phyloP scores from a whole-genome alignment of 805 yeast genomes.

The Phaffomyces antillensis region DNA sequence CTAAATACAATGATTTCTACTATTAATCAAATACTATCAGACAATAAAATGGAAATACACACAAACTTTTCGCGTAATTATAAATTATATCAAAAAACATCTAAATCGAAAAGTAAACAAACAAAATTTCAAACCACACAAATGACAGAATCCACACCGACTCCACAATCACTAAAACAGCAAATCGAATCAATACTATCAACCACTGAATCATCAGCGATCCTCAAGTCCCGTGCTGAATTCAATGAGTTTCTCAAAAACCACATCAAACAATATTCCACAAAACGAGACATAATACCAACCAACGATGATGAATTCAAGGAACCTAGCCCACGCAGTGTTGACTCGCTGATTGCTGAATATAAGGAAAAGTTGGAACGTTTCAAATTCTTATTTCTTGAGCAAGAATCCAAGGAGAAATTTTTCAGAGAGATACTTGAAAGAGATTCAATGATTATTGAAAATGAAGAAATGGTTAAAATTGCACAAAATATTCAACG shows the following conservation, averaged over 20 bases:
- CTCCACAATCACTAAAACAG: too few species aligned
- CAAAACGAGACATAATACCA: background rate
- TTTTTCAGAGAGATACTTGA: slow-evolving; percentile 47
- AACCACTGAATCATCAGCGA: too few species aligned
- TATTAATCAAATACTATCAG: too few species aligned
- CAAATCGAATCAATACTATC: too few species aligned
- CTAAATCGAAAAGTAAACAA: too few species aligned
- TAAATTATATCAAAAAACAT: too few species aligned
- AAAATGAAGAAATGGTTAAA: slow-evolving; percentile 28
- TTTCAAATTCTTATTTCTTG: slow-evolving; percentile 57
- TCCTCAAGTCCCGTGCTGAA: background rate
- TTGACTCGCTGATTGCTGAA: slow-evolving; percentile 32
- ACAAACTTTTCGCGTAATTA: too few species aligned
- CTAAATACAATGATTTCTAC: too few species aligned
- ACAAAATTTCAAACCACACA: too few species aligned
- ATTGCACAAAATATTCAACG: slow-evolving; percentile 22
- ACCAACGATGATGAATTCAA: background rate
- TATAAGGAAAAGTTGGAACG: slow-evolving; percentile 34
- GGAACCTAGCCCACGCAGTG: slow-evolving; percentile 24
- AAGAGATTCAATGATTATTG: slow-evolving; percentile 23
- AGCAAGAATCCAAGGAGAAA: slow-evolving; percentile 65
- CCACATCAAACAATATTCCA: background rate
- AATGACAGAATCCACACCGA: too few species aligned
- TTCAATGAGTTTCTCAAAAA: slow-evolving; percentile 1
- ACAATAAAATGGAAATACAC: too few species aligned